Percentiles rank a stretch among this genome's conserved stretches.
Conservation (phyloP, 345 rosid genomes). For the Corymbia maculata region DNA sequence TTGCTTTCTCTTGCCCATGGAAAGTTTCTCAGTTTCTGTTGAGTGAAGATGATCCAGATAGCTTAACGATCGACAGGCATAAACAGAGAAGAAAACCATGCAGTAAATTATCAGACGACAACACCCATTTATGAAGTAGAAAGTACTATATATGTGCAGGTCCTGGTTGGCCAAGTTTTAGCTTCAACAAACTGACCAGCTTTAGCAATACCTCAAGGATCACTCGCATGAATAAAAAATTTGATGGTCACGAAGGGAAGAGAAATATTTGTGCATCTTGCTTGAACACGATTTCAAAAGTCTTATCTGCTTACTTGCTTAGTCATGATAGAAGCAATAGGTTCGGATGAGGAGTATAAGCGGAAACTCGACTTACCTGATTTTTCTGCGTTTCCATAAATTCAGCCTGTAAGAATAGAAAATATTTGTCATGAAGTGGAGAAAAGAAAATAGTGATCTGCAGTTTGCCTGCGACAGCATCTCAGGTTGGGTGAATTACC, state of each 20-base stretch:
- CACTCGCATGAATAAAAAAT: not conserved
- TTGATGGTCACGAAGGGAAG: not conserved
- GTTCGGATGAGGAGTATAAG: not conserved
- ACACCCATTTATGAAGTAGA: not conserved
- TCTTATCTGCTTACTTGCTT: not conserved
- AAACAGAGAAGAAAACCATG: not conserved
- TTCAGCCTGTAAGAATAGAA: not conserved
- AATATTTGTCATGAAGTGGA: not conserved
- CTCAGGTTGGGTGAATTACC: conserved; percentile 19
- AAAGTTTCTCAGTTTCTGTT: not conserved
- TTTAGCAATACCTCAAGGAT: not conserved
- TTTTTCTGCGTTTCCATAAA: conserved; percentile 4
- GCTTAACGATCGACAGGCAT: not conserved
- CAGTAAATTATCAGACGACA: not conserved
- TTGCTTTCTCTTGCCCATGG: not conserved
- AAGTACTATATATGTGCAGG: not conserved
- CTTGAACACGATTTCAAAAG: not conserved
- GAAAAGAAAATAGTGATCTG: not conserved
- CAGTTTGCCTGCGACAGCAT: not conserved
- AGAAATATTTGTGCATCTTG: not conserved
- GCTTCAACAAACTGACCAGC: not conserved
- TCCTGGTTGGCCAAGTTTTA: not conserved
- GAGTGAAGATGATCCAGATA: not conserved
- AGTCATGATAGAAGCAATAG: not conserved
- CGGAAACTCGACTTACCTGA: conserved; percentile 1